phyloP scores from a whole-genome alignment of 805 yeast genomes.

The Saccharomycopsis malanga region DNA sequence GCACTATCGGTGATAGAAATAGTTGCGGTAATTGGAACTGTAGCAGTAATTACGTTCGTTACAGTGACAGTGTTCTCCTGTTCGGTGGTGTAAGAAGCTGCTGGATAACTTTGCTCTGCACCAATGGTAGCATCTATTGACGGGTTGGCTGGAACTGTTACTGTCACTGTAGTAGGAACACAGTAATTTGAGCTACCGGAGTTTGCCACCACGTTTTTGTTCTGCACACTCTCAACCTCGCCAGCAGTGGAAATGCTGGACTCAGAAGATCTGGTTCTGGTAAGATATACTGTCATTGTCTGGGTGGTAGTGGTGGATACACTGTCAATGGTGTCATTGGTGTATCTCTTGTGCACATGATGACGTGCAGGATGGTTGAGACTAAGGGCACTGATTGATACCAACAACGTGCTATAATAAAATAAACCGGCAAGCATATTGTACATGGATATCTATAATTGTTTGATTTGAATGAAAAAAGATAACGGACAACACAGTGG shows the following conservation, averaged over 20 bases:
- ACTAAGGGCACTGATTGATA: neutral
- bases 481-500: no score
- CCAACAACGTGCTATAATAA: no score
- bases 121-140: no score
- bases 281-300: conserved; percentile 7
- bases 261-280: neutral
- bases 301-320: conserved; percentile 6
- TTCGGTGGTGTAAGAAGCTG: conserved; percentile 7
- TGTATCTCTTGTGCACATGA: conserved; percentile 4
- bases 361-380: no score
- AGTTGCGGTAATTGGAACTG: conserved; percentile 15
- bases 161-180: conserved; percentile 3
- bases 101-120: no score
- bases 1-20: conserved; percentile 14
- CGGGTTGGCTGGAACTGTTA: conserved; percentile 2
- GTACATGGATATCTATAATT: no score
- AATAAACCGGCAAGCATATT: no score
- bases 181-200: neutral
- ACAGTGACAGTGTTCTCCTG: conserved; percentile 7
- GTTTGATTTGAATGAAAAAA: no score
- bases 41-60: conserved; percentile 12
- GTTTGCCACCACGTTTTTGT: conserved; percentile 9
- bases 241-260: neutral
- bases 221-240: neutral
- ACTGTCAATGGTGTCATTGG: conserved; percentile 3